Base-by-base conservation (phyloP, 257 asterid genomes). In the Ligustrum vulgare region DNA sequence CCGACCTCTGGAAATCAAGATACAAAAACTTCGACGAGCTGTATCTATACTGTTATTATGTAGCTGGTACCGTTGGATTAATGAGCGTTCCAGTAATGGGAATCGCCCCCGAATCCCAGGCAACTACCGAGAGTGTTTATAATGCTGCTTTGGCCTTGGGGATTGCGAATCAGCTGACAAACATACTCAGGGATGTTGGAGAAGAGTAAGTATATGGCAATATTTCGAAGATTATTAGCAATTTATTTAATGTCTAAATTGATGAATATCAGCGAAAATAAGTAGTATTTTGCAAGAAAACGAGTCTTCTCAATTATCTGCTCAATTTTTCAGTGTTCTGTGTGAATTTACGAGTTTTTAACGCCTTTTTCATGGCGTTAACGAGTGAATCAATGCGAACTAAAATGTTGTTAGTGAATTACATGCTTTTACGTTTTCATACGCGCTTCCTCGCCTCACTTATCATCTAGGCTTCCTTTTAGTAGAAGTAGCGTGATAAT, bases 21-120 rank as follows among this genome's bases (percentile, higher is more conserved):
- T 95, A 95, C 87, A 84, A 82, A 35, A 91, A 77, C 88, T 95
- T 95, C 4, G 99, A 95, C 20, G 99, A 95, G 82, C 77, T 95
- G 76, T 93, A 95, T 71, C 89, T 95, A 3, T 95, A 95, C 69
- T 95, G 99, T 70, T 95, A 95, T 72, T 93, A 93, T 63, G 99
- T 95, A 6, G 99, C 99, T 43, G 99, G 99, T 66, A 95, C 99
- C 0, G 99, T 95, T 1, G 99, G 98, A 73, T 75, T 95, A 87
- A 95, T 95, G 99, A 95, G 99, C 70, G 99, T 95, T 51, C 99
- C 99, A 0, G 79, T 95, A n/a, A 95, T 95, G 99, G 99, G 98
- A 41, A 91, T 95, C 80, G 97, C 93, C 43, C 93, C 97, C 15
- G 96, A 91, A 63, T 95, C 99, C 31, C 85, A 85, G 74, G 97